Base-by-base conservation (phyloP, 805 yeast species). In the Candida qinlingensis region DNA sequence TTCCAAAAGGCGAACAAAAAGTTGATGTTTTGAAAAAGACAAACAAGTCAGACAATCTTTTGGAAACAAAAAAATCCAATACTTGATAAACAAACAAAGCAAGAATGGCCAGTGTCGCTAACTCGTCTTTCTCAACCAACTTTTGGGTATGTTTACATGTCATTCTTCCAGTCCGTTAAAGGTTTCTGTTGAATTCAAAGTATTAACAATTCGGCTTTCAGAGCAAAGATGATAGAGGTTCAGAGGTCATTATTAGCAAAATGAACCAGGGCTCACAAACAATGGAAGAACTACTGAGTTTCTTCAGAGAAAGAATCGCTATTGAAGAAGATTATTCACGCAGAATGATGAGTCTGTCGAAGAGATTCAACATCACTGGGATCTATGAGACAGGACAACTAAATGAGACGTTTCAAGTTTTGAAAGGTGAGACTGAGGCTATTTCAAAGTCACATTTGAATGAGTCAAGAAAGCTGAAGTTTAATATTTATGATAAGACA, bases 321-420 rank as follows among this genome's bases (percentile, higher is more conserved):
- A 75, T 89, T 37, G 96, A 88, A 58, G 85, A 81, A 51, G 96
- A 89, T 28, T 87, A 86, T 59, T 68, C 82, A 37, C 75, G 77
- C 47, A 74, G 73, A 50, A 63, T 89, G 54, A 68, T 68, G 40
- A 70, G 74, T 12, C 66, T 88, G 26, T 68, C 86, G 25, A 65
- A 68, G 44, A 75, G 72, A 55, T 51, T 51, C 30, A 45, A 51
- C 7, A 57, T 69, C 1, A 64, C 80, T 4, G 91, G 90, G 1
- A 60, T 76, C 3, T 71, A 69, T 48, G 87, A 81, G 54, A 71
- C 77, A 0, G 92, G 91, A 0, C 66, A 80, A 0, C 64, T 85
- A 50, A 79, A 74, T 55, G 69, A 73, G 7, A 75, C 88, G 7
- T 69, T 88, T 8, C 88, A 84, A 42, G 69, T 72, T 27, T 68